These are phyloP conservation scores for Monascus ruber DNA, from an alignment of 2,329 filamentous ascomycete genomes.

Conservation along the genomic window DNA sequence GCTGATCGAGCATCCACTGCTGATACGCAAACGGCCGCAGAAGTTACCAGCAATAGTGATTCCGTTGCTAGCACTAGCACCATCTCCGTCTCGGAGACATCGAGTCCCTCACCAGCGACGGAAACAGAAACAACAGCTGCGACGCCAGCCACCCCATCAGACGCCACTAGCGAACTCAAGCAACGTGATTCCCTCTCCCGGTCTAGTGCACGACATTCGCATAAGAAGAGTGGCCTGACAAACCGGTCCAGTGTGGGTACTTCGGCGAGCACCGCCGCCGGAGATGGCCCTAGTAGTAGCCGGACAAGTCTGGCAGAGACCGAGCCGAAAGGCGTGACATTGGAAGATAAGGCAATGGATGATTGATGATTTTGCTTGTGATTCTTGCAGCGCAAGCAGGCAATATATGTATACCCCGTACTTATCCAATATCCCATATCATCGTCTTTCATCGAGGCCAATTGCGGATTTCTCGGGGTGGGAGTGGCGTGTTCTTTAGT, in stretches of 20 bases:
- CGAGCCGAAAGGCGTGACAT: constrained; percentile 46
- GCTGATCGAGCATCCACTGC: constrained; percentile 19
- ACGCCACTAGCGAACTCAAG: constrained; percentile 31
- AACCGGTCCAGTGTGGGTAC: constrained; percentile 23
- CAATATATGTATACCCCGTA: too few species aligned
- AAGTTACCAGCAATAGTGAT: constrained; percentile 33
- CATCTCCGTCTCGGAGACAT: constrained; percentile 15
- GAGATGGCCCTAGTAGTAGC: constrained; percentile 19
- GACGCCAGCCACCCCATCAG: constrained; percentile 11
- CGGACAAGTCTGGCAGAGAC: constrained; percentile 26
- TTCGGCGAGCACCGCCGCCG: constrained; percentile 7
- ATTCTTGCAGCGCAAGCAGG: background rate
- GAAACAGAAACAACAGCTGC: constrained; percentile 22
- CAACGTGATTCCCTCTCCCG: constrained; percentile 56
- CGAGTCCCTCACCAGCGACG: constrained; percentile 17
- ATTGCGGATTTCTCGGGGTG: too few species aligned
- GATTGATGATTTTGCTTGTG: constrained; percentile 35
- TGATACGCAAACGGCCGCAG: constrained; percentile 11
- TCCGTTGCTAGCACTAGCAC: constrained; percentile 17
- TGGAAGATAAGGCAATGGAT: constrained; percentile 70
- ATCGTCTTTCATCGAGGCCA: background rate
- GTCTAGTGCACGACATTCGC: constrained; percentile 38
- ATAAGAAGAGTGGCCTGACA: constrained; percentile 39
- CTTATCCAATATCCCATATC: too few species aligned
- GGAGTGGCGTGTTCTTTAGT: too few species aligned